Base-by-base conservation (phyloP, 2,329 filamentous ascomycete genomes). In the Colletotrichum sp. region DNA sequence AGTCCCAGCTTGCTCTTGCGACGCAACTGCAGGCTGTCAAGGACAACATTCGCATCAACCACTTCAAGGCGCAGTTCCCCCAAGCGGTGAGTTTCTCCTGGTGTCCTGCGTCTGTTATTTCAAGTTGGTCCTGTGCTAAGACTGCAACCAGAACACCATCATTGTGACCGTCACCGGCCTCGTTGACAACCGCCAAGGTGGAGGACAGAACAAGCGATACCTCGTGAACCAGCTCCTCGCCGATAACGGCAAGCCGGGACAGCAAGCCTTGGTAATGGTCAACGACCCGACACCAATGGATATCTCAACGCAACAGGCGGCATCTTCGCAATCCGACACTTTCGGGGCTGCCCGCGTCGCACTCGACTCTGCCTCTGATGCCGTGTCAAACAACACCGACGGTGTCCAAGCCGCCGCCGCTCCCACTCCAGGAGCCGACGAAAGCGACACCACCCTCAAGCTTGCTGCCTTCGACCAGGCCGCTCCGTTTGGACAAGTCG, bases 11-110 rank as follows among this genome's bases (percentile, higher is more conserved):
- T 26, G 82, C 83, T 12, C 79, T 86, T 21, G 78, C 83, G 48
- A 82, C 81, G 9, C 82, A 85, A 75, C 79, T 86, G 55, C 82
- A 86, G 76, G 82, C 81, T 26, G 83, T 86, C 79, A 86, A 86
- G 82, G 83, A 86, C 75, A 86, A 85, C 77, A 86, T 85, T 76
- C 83, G 84, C 12, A 71, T 85, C 60, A 87, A 86, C 78, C 82
- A 83, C 75, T 85, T 87, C 79, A 81, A 81, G 76, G 79, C 82
- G 10, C 81, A 82, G 21, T 85, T 84, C 70, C 76, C 78, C 10
- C 81, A 84, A 78, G 84, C 84, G 6, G 83, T 85, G 77, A 78
- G 83, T 80, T 12, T 28, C 6, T 38, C 6, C 6, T 7, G 10
- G 12, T 13, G 36, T 36, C n/a, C 32, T 13, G 7, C 16, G 15